Evolutionary conservation across 2,329 filamentous ascomycete species (phyloP), one percentile per base, ranked within the genome.

Genomic region (Chrysoporthe austroafricana): DNA sequence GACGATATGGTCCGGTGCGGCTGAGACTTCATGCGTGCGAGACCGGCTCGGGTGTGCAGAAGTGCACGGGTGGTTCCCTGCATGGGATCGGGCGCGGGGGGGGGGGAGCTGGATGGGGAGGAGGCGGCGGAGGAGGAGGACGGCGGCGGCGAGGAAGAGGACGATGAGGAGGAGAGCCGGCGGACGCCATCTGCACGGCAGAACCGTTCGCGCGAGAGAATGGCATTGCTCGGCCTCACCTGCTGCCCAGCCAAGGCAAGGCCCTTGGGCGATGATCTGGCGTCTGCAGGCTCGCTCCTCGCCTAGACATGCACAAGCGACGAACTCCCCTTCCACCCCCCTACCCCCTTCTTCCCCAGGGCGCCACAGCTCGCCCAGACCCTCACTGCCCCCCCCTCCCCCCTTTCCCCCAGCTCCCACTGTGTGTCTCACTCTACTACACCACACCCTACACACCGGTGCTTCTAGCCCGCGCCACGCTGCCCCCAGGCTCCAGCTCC

Each of bases 251-350:
- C 26, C 26, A 26, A 26, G 26, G 26, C 26, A 26, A 26, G 26
- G 26, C 26, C 26, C 26, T 26, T 26, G 2, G 26, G 26, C 26
- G 26, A 26, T 26, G 26, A 26, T 26, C 26, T 26, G 26, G 26
- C 26, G 16, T 43, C 39, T 66, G 64, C 46, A 52, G 18, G 18
- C 44, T 14, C 36, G 56, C 42, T 57, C 42, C 36, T 34, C 57
- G 57, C 62, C 43, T 52, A 39, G 52, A 39, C 48, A 32, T 18
- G 42, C 61, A 52, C 34, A 52, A 32, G 9, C 18, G 26, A 44
- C 62, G 39, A 34, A 57, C 56, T 42, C 7, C n/a, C n/a, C 43
- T 60, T 14, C 64, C 56, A 58, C 67, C 14, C 61, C 59, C 26
- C 2, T 2, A 26, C 26, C 26, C 26, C 26, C 26, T 26, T 26